phyloP scores from a whole-genome alignment of 306 rosid genomes.

The Castanea crenata region DNA sequence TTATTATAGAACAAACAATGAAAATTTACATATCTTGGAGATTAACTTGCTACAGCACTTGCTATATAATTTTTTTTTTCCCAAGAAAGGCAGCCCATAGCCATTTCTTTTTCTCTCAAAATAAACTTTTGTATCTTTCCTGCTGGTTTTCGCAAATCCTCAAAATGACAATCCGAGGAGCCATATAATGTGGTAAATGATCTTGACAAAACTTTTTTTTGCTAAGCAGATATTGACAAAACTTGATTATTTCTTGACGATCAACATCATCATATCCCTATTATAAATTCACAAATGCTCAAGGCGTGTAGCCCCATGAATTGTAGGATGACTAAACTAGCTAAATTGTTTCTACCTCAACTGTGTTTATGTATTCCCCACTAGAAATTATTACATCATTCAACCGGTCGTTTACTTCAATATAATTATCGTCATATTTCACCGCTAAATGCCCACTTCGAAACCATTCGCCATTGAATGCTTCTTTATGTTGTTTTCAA shows the following conservation, averaged over 20 bases:
- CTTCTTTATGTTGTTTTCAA: too few relatives aligned
- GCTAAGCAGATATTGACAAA: conserved; percentile 46
- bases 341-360: conserved; percentile 71
- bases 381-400: conserved; percentile 87
- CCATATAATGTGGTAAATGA: conserved; percentile 70
- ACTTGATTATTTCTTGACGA: conserved; percentile 51
- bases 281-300: conserved; percentile 75
- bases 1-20: too few relatives aligned
- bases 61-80: too few relatives aligned
- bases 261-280: conserved; percentile 39
- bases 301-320: conserved; percentile 88
- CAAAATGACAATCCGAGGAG: conserved; percentile 67
- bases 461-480: conserved; percentile 62
- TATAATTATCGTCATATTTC: conserved; percentile 68
- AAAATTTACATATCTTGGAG: too few relatives aligned
- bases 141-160: conserved; percentile 72
- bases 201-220: conserved; percentile 18
- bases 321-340: conserved; percentile 55
- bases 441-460: conserved; percentile 83
- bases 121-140: conserved; percentile 72
- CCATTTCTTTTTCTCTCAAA: conserved; percentile 58
- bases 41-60: too few relatives aligned
- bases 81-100: conserved; percentile 62
- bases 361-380: conserved; percentile 78
- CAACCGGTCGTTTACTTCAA: conserved; percentile 74